Base-by-base conservation (phyloP, 1,284 basidiomycete genomes). In the Chondrostereum purpureum region DNA sequence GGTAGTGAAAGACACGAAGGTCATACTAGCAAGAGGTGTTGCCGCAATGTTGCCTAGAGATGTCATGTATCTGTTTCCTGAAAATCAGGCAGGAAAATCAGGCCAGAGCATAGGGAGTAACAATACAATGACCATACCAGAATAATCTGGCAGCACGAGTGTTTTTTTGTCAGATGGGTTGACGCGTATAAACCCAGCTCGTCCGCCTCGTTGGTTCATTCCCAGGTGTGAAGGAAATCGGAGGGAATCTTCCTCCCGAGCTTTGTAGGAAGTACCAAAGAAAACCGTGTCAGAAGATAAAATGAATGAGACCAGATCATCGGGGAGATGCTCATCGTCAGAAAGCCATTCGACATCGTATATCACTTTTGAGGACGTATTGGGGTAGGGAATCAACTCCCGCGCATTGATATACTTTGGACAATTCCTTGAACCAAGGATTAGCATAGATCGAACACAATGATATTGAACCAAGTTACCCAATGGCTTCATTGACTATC, bases 361-460 rank as follows among this genome's bases (percentile, higher is more conserved):
- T 2, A 55, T 52, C 17, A 81, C 57, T 2, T 47, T 51, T 0
- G 77, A 72, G 8, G 55, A 48, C 2, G 70, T 65, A 17, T 63
- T 49, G 0, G 66, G 57, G 48, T 69, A 59, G 1, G 74, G 63
- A 16, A 62, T 54, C 10, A 82, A 61, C 8, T 75, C 65, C 10
- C 78, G 72, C 31, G 74, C 54, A 40, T 70, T 77, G 53, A 83
- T 83, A 51, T 84, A 84, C 54, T 82, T 83, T 5, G 79, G 80
- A 53, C 79, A 83, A 45, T 81, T 80, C 31, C 80, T 83, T 44
- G 10, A 19, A 21, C 12, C 10, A 22, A 10, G 16, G 19, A 43
- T 24, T 41, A 35, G 11, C 16, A 6, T 11, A 50, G 41, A 22
- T 16, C 21, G 18, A 35, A 11, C 40, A 27, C n/a, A n/a, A n/a